phyloP scores from a whole-genome alignment of 2,329 filamentous ascomycete species.

The Ceratocystis huliohia region DNA sequence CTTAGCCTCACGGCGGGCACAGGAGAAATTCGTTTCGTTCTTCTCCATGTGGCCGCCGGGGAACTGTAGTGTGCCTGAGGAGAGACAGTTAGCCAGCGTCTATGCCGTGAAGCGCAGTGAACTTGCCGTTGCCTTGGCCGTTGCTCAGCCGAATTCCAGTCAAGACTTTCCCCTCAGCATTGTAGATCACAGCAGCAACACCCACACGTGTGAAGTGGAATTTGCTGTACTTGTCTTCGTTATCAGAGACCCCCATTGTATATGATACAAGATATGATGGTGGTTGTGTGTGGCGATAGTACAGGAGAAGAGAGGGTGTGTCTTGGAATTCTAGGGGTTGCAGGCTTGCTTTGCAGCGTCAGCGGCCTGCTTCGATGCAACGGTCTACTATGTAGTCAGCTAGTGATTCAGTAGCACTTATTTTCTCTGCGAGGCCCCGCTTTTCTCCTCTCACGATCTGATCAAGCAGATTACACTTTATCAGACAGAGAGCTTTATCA shows the following conservation, averaged over 20 bases:
- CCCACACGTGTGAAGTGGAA: conserved; percentile 34
- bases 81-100: not conserved
- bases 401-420: no score
- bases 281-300: not conserved
- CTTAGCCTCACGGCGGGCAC: conserved; percentile 51
- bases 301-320: not conserved
- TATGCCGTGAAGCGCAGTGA: not conserved
- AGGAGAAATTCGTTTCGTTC: conserved; percentile 48
- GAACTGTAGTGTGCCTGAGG: conserved; percentile 47
- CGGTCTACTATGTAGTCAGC: no score
- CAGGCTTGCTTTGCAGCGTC: no score
- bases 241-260: not conserved
- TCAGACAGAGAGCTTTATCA: no score
- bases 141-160: conserved; percentile 36
- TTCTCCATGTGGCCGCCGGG: conserved; percentile 67
- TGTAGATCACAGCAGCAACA: conserved; percentile 36
- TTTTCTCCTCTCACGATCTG: no score
- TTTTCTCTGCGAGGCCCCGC: no score
- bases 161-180: conserved; percentile 34
- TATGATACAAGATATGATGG: not conserved
- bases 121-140: conserved; percentile 36
- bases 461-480: no score
- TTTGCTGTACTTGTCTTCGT: not conserved
- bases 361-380: no score
- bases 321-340: no score